phyloP scores from a whole-genome alignment of 2,329 filamentous ascomycete species.

The Epichloe brachyelytri region DNA sequence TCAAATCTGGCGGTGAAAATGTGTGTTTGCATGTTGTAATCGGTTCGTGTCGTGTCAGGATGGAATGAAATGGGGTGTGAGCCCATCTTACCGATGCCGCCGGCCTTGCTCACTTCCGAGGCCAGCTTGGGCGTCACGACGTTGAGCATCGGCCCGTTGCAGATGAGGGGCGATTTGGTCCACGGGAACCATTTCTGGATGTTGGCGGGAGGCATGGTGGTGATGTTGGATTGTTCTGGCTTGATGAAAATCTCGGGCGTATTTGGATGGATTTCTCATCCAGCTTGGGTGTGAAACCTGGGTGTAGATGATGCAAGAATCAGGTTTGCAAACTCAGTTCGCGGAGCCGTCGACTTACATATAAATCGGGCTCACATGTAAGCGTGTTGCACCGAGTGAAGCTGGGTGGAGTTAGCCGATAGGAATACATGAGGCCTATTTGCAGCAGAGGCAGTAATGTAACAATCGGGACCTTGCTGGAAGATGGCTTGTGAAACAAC shows the following conservation, averaged over 20 bases:
- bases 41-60: neutral
- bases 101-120: conserved; percentile 25
- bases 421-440: neutral
- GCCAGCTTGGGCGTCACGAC: conserved; percentile 20
- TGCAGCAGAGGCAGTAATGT: neutral
- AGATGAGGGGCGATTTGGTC: conserved; percentile 17
- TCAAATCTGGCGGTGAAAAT: no score
- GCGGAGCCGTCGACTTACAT: neutral
- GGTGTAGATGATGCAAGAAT: neutral
- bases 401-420: neutral
- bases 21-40: neutral
- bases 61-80: neutral
- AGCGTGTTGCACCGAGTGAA: neutral
- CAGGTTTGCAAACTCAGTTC: neutral
- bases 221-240: neutral
- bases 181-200: conserved; percentile 19
- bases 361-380: neutral
- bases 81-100: conserved; percentile 20
- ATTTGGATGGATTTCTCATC: no score
- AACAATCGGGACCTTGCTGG: neutral
- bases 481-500: neutral
- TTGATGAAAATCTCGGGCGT: no score
- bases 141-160: conserved; percentile 25
- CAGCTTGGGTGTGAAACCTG: no score
- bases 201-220: conserved; percentile 14